Percentiles rank a stretch among this genome's conserved stretches.
Conservation (phyloP, 192 early-diverging fungal species). For the Podila epicladia region DNA sequence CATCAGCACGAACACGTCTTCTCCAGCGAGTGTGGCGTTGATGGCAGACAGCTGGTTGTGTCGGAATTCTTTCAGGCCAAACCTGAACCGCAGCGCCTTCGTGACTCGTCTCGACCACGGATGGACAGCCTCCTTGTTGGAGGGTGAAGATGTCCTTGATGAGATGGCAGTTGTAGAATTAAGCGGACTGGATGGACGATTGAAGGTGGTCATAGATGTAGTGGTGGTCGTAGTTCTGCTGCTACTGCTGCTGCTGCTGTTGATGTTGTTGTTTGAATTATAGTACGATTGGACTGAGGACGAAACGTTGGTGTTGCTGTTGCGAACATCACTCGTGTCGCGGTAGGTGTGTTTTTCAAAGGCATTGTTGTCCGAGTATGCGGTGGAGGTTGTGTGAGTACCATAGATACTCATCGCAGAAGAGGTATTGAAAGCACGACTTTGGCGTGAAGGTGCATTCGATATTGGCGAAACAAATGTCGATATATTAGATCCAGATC, state of each 20-base stretch:
- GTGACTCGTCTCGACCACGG: slow-evolving; percentile 80
- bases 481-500: background rate
- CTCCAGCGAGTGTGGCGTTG: slow-evolving; percentile 82
- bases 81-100: slow-evolving; percentile 72
- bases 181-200: background rate
- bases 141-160: slow-evolving; percentile 2
- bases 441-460: background rate
- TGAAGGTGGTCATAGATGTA: background rate
- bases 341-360: background rate
- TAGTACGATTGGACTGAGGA: background rate
- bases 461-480: background rate
- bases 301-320: background rate
- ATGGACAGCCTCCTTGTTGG: slow-evolving; percentile 28
- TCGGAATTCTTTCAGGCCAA: slow-evolving; percentile 82
- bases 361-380: background rate
- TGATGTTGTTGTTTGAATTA: background rate
- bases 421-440: background rate
- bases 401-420: background rate
- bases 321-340: background rate
- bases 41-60: slow-evolving; percentile 90
- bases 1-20: slow-evolving; percentile 96
- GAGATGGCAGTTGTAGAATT: background rate
- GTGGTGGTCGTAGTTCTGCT: background rate
- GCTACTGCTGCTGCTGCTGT: background rate
- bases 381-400: background rate